phyloP scores from a whole-genome alignment of 2,329 filamentous ascomycete species.

The Monosporascus cannonballus region DNA sequence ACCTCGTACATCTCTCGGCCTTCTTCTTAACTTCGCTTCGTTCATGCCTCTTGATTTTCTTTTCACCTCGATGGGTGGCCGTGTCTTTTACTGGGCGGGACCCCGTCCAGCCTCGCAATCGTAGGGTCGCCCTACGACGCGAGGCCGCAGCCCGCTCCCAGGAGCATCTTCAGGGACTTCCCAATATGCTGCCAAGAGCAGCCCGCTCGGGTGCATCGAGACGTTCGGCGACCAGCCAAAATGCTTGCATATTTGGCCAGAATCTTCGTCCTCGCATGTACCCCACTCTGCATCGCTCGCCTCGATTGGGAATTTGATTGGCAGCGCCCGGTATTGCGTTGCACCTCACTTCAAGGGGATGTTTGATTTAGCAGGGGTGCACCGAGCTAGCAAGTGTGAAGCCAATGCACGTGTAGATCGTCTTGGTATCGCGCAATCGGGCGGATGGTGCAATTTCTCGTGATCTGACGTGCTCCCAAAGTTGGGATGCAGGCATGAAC shows the following conservation, averaged over 20 bases:
- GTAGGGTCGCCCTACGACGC: not conserved
- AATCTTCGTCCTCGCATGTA: not conserved
- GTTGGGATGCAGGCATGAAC: slow-evolving; percentile 12
- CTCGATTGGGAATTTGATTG: not conserved
- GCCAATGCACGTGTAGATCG: slow-evolving; percentile 10
- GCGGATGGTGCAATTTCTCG: slow-evolving; percentile 57
- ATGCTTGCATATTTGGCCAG: not conserved
- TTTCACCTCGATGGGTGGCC: not conserved
- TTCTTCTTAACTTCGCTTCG: slow-evolving; percentile 1
- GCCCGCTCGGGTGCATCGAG: not conserved
- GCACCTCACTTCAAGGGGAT: not conserved
- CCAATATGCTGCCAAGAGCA: not conserved
- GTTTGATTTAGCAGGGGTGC: slow-evolving; percentile 13
- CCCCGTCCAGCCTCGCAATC: not conserved
- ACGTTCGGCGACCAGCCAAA: not conserved
- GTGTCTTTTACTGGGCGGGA: not conserved
- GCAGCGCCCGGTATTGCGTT: not conserved
- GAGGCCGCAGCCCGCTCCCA: not conserved
- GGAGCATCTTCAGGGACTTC: not conserved
- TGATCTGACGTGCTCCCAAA: slow-evolving; percentile 37
- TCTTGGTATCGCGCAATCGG: slow-evolving; percentile 28
- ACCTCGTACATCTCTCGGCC: not conserved
- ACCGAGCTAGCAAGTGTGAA: slow-evolving; percentile 10
- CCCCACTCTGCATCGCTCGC: not conserved
- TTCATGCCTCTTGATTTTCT: not conserved